Percentiles rank a stretch among this genome's conserved stretches.
These are phyloP conservation scores for Pseudozyma tsukubaensis DNA, from an alignment of 1,284 basidiomycete species.

Conservation along the genomic window DNA sequence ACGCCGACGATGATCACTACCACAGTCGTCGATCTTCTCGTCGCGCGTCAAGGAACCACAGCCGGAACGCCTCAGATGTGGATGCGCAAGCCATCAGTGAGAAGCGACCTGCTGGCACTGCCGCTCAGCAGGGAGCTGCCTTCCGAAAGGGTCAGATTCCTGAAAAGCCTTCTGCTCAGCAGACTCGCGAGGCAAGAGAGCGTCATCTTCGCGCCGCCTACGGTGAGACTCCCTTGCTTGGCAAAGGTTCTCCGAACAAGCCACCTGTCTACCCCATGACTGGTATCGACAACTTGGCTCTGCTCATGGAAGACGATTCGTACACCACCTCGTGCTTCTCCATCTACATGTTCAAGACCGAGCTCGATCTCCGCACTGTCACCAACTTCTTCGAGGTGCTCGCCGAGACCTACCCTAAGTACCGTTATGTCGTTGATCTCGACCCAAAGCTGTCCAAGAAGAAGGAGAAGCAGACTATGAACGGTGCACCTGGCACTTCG, in stretches of 20 bases:
- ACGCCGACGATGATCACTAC: constrained; percentile 5
- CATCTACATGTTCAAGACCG: constrained; percentile 66
- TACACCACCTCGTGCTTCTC: constrained; percentile 67
- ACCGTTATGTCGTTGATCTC: constrained; percentile 65
- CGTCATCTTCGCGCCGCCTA: constrained; percentile 44
- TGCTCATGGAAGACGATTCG: constrained; percentile 65
- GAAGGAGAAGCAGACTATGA: constrained; percentile 28
- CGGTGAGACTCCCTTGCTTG: constrained; percentile 39
- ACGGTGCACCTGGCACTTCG: constrained; percentile 16
- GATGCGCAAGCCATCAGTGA: constrained; percentile 6
- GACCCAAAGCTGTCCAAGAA: constrained; percentile 55
- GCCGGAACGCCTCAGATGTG: not conserved
- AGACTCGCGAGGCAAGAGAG: constrained; percentile 32
- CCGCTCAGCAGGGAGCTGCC: constrained; percentile 48
- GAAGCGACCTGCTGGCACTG: constrained; percentile 17
- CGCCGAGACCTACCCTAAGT: constrained; percentile 65
- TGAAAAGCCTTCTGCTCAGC: constrained; percentile 19
- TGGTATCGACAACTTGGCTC: constrained; percentile 66
- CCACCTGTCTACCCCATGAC: constrained; percentile 58
- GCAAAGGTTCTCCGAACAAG: constrained; percentile 46
- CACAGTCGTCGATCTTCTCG: constrained; percentile 14
- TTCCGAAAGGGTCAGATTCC: constrained; percentile 30
- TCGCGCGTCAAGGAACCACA: constrained; percentile 23
- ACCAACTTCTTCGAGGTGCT: constrained; percentile 65
- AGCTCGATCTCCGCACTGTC: constrained; percentile 63